phyloP scores from a whole-genome alignment of 306 rosid genomes.

The Aeschynomene evenia region DNA sequence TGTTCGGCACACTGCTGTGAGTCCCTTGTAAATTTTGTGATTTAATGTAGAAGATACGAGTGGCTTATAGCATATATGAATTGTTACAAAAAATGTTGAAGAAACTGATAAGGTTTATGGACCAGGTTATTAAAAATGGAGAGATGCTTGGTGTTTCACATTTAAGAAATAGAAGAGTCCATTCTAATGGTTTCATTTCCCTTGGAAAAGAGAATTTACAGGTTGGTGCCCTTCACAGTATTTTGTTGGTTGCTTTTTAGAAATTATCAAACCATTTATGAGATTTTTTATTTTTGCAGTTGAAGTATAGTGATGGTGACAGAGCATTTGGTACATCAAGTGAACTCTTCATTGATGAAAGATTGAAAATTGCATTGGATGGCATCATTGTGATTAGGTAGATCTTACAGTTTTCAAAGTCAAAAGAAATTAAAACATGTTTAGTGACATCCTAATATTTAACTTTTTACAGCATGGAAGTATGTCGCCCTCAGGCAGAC shows the following conservation, averaged over 20 bases:
- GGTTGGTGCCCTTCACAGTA: conserved; percentile 50
- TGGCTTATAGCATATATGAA: conserved; percentile 7
- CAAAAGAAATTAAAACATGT: conserved; percentile 13
- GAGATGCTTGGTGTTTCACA: conserved; percentile 99
- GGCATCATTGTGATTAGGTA: conserved; percentile 98
- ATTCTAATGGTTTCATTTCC: conserved; percentile 85
- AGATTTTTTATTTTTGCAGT: conserved; percentile 43
- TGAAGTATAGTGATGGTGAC: conserved; percentile 96
- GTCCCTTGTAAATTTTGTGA: conserved; percentile 39
- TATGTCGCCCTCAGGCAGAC: conserved; percentile 71
- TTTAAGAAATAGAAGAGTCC: conserved; percentile 84
- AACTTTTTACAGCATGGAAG: conserved; percentile 79
- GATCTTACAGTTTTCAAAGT: conserved; percentile 29
- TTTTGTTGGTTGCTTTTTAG: conserved; percentile 10
- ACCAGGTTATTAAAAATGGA: conserved; percentile 92
- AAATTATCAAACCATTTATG: conserved; percentile 26
- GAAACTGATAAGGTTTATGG: conserved; percentile 32
- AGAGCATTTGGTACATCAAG: conserved; percentile 95
- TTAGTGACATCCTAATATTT: conserved; percentile 34
- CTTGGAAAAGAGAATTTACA: conserved; percentile 97
- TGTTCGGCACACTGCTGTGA: conserved; percentile 89
- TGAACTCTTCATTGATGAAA: conserved; percentile 91
- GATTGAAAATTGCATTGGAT: conserved; percentile 87
- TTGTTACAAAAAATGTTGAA: conserved; percentile 20
- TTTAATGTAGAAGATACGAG: conserved; percentile 9